Evolutionary conservation across 1,284 basidiomycete species (phyloP).

Genomic region (Heimioporus punctisporus): DNA sequence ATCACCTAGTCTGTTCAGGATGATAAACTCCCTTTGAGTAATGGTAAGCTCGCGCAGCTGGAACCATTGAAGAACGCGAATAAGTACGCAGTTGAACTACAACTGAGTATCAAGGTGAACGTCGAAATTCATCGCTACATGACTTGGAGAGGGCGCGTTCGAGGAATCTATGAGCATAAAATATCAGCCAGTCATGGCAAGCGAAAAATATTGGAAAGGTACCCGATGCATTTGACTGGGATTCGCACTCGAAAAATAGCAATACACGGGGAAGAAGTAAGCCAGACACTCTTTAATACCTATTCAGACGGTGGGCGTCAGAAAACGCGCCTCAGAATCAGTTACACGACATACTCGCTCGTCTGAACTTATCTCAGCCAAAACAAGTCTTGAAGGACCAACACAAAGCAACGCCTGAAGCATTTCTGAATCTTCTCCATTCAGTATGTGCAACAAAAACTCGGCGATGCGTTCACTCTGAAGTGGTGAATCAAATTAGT

Average conservation of each 20-base stretch:
- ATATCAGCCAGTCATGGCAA: too few species aligned
- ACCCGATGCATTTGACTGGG: slow-evolving; percentile 84
- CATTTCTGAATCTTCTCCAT: slow-evolving; percentile 73
- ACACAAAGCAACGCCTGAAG: slow-evolving; percentile 83
- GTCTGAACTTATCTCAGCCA: slow-evolving; percentile 84
- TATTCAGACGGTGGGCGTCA: slow-evolving; percentile 29
- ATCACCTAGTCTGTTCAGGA: too few species aligned
- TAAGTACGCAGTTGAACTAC: too few species aligned
- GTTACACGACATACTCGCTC: slow-evolving; percentile 51
- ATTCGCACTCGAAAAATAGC: slow-evolving; percentile 82
- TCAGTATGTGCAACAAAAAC: slow-evolving; percentile 78
- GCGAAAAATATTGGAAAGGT: slow-evolving; percentile 14
- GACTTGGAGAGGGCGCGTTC: too few species aligned
- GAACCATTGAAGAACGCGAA: too few species aligned
- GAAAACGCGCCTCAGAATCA: not conserved
- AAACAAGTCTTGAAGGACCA: slow-evolving; percentile 90
- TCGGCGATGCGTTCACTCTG: slow-evolving; percentile 74
- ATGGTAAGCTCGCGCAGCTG: too few species aligned
- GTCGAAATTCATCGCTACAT: too few species aligned
- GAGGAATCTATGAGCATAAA: too few species aligned
- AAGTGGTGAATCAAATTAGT: not conserved
- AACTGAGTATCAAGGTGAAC: too few species aligned
- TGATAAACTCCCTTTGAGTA: too few species aligned
- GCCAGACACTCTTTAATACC: slow-evolving; percentile 89
- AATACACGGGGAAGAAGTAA: slow-evolving; percentile 97